phyloP scores from a whole-genome alignment of 768 basidiomycete species.

The Pleurotus salmoneostramineus region DNA sequence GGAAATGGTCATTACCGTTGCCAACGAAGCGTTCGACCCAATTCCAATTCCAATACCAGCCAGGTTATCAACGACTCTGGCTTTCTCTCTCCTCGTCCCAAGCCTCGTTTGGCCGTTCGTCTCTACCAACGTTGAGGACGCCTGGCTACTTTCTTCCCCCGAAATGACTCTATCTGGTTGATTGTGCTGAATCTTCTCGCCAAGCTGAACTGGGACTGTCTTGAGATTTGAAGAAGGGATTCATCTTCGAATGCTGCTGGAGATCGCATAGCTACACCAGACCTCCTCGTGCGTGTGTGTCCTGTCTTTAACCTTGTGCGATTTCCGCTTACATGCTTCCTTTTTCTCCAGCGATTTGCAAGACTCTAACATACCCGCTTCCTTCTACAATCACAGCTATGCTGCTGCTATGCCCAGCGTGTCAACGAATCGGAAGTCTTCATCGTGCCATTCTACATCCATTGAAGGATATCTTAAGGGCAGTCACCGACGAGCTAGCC shows the following conservation, averaged over 20 bases:
- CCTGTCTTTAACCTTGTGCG: background rate
- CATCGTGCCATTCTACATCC: conserved; percentile 16
- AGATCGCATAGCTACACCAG: conserved; percentile 41
- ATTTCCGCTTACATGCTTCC: background rate
- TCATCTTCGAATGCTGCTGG: conserved; percentile 26
- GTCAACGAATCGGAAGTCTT: background rate
- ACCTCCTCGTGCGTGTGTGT: conserved; percentile 49
- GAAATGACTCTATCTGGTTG: conserved; percentile 45
- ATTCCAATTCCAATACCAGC: no score
- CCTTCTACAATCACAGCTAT: conserved; percentile 29
- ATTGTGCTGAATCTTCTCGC: conserved; percentile 47
- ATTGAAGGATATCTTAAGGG: conserved; percentile 32
- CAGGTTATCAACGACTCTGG: no score
- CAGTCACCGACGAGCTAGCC: conserved; percentile 21
- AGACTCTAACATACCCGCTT: conserved; percentile 23
- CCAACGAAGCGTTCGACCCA: no score
- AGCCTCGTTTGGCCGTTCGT: no score
- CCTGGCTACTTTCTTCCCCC: conserved; percentile 42
- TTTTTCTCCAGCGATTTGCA: conserved; percentile 21
- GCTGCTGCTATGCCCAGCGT: conserved; percentile 24
- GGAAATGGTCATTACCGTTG: no score
- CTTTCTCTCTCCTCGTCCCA: no score
- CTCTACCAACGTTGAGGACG: conserved; percentile 37
- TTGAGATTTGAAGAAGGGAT: conserved; percentile 44
- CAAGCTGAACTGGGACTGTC: conserved; percentile 39